phyloP scores from a whole-genome alignment of 73 alveolate species.

The Durusdinium trenchii region DNA sequence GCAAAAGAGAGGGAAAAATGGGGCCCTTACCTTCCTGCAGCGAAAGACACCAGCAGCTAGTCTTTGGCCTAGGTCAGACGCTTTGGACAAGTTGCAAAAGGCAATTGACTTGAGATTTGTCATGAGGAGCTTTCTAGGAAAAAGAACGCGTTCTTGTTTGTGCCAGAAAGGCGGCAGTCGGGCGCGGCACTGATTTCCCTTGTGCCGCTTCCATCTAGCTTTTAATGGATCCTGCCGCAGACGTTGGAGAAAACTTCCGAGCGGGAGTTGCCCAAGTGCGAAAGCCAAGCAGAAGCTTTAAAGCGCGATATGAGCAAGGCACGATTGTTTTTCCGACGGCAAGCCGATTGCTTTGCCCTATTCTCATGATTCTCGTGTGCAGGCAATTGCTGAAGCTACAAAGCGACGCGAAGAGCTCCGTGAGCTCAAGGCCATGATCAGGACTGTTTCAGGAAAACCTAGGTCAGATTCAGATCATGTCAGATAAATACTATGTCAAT shows the following conservation, averaged over 20 bases:
- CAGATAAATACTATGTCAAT: background rate
- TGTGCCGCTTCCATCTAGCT: background rate
- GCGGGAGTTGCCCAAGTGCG: constrained; percentile 87
- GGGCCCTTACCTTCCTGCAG: background rate
- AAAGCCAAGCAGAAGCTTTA: constrained; percentile 17
- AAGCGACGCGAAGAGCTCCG: constrained; percentile 51
- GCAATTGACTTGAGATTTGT: background rate
- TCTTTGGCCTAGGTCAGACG: constrained; percentile 42
- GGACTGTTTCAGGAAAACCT: background rate
- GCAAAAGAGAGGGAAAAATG: background rate
- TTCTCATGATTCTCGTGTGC: background rate
- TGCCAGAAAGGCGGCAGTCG: too few relatives aligned
- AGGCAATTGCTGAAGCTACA: constrained; percentile 73
- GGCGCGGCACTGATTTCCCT: too few relatives aligned
- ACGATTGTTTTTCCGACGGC: background rate
- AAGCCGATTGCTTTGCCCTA: too few relatives aligned
- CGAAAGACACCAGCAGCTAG: background rate
- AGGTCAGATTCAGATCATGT: background rate
- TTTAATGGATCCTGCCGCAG: background rate
- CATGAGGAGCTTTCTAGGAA: too few relatives aligned
- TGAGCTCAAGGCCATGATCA: constrained; percentile 80
- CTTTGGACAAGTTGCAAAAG: constrained; percentile 58
- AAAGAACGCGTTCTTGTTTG: too few relatives aligned
- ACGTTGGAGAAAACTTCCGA: constrained; percentile 61
- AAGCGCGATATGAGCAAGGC: constrained; percentile 68